Base-by-base conservation (phyloP, 805 yeast species). In the Novakomyces olei region DNA sequence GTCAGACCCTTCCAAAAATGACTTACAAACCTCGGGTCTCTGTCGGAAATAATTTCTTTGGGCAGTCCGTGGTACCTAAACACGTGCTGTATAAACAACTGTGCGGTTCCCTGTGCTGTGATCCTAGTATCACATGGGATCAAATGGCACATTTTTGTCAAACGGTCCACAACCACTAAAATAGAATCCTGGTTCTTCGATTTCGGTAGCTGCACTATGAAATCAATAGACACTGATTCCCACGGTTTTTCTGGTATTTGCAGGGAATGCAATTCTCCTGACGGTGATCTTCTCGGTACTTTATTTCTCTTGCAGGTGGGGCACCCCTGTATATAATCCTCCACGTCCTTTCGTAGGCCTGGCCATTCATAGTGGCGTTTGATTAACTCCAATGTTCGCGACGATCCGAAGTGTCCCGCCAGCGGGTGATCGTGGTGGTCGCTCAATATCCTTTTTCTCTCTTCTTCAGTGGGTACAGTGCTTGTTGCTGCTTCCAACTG, bases 11-110 rank as follows among this genome's bases (percentile, higher is more conserved):
- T 35, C 42, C 42, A 39, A 26, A 40, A 40, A 6, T 23, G 19
- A 6, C 34, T 12, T 10, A 30, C 37, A 35, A 41, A 40, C 34
- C 31, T n/a, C n/a, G n/a, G n/a, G n/a, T n/a, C n/a, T n/a, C n/a
- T n/a, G n/a, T n/a, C n/a, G n/a, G n/a, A n/a, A n/a, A n/a, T n/a
- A n/a, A n/a, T n/a, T n/a, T n/a, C n/a, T n/a, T n/a, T n/a, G n/a
- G n/a, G n/a, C n/a, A n/a, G n/a, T n/a, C n/a, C n/a, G n/a, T n/a
- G n/a, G n/a, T n/a, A n/a, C n/a, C n/a, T n/a, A n/a, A n/a, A n/a
- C n/a, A n/a, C n/a, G n/a, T n/a, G n/a, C n/a, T n/a, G n/a, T n/a
- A n/a, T n/a, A n/a, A n/a, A n/a, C n/a, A n/a, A n/a, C n/a, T n/a
- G n/a, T n/a, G n/a, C n/a, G n/a, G n/a, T n/a, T n/a, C n/a, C n/a